These are phyloP conservation scores for Talaromyces sp. DNA, from an alignment of 2,329 filamentous ascomycete species.

Conservation along the genomic window DNA sequence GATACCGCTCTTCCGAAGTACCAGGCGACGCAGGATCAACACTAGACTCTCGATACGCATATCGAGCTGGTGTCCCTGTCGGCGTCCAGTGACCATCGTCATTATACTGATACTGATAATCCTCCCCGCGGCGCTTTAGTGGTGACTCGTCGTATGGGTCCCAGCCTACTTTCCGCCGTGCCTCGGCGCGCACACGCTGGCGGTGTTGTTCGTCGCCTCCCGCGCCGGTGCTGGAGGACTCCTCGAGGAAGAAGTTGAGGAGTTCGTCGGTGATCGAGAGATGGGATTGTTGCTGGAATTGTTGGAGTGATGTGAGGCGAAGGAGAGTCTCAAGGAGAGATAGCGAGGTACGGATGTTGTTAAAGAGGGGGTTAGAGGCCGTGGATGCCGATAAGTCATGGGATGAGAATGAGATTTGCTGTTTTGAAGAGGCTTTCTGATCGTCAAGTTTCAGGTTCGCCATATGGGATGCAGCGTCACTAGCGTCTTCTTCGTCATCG, in stretches of 20 bases:
- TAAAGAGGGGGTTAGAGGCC: conserved; percentile 49
- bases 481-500: conserved; percentile 25
- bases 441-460: conserved; percentile 46
- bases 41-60: conserved; percentile 24
- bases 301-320: conserved; percentile 79
- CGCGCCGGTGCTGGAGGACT: conserved; percentile 64
- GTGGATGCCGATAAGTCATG: conserved; percentile 24
- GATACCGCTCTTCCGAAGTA: conserved; percentile 23
- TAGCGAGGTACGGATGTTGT: conserved; percentile 61
- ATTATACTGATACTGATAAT: conserved; percentile 54
- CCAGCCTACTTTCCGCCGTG: conserved; percentile 62
- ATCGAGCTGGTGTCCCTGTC: conserved; percentile 25
- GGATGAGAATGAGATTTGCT: conserved; percentile 24
- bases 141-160: conserved; percentile 71
- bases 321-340: conserved; percentile 87
- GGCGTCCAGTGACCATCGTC: conserved; percentile 22
- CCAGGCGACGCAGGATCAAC: conserved; percentile 27
- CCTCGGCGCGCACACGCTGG: conserved; percentile 58
- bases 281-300: conserved; percentile 86
- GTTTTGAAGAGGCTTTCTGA: conserved; percentile 19
- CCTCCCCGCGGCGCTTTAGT: conserved; percentile 62
- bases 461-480: conserved; percentile 45
- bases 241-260: conserved; percentile 78
- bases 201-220: conserved; percentile 61
- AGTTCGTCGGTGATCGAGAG: conserved; percentile 88